Conservation (phyloP, 495 filamentous ascomycete genomes). For the Parathielavia appendiculata region DNA sequence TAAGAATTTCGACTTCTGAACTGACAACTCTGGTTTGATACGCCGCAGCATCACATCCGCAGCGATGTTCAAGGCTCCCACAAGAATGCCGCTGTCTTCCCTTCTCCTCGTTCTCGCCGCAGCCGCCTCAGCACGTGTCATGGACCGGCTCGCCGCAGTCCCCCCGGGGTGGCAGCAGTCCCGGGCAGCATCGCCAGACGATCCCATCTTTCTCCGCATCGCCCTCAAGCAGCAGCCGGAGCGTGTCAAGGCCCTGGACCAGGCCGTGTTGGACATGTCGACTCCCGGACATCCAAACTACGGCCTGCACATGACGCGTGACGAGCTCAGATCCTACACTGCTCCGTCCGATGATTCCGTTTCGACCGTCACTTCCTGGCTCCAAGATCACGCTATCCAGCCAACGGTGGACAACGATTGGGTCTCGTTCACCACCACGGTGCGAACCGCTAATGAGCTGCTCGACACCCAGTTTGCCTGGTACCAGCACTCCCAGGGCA, state of each 20-base stretch:
- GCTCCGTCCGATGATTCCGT: slow-evolving; percentile 44
- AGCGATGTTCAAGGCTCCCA: neutral
- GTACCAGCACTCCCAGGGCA: slow-evolving; percentile 38
- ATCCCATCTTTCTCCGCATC: slow-evolving; percentile 33
- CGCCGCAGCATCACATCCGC: too few species aligned
- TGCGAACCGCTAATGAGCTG: slow-evolving; percentile 42
- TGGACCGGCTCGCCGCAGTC: slow-evolving; percentile 40
- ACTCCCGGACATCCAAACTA: slow-evolving; percentile 52
- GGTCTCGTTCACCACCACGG: slow-evolving; percentile 46
- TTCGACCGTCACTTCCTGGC: slow-evolving; percentile 44
- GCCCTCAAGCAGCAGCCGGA: slow-evolving; percentile 30
- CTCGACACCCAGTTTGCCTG: slow-evolving; percentile 45
- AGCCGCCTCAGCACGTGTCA: slow-evolving; percentile 42
- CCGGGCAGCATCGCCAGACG: slow-evolving; percentile 29
- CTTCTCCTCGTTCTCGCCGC: slow-evolving; percentile 27
- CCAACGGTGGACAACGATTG: slow-evolving; percentile 42
- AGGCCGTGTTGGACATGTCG: slow-evolving; percentile 50
- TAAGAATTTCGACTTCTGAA: too few species aligned
- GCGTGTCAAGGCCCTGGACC: slow-evolving; percentile 49
- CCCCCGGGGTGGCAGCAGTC: slow-evolving; percentile 45
- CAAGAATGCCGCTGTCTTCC: slow-evolving; percentile 24
- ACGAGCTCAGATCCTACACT: slow-evolving; percentile 50
- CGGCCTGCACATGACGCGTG: slow-evolving; percentile 51
- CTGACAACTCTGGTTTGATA: too few species aligned
- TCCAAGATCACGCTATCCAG: slow-evolving; percentile 47